Evolutionary conservation across 176 grass and related monocot genomes (phyloP).

Genomic region (Avena atlantica): DNA sequence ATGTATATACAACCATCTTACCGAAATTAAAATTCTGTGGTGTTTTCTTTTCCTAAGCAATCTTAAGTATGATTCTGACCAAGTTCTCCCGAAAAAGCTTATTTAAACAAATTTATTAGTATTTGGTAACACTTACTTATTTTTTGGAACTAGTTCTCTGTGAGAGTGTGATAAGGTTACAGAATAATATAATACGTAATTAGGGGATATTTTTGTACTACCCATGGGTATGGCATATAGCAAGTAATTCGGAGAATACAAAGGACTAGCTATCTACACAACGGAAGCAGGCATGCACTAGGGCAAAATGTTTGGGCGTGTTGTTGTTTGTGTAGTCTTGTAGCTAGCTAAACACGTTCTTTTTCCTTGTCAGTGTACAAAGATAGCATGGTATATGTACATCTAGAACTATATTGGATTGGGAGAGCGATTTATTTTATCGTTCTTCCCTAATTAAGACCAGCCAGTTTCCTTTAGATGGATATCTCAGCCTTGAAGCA

Average conservation of each 20-base stretch:
- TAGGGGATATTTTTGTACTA: background rate
- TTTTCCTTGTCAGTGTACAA: background rate
- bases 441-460: background rate
- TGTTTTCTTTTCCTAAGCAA: background rate
- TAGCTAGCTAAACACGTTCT: background rate
- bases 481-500: background rate
- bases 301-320: background rate
- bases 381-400: background rate
- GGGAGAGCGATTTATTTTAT: background rate
- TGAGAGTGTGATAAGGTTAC: background rate
- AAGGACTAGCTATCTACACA: background rate
- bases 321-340: constrained; percentile 6
- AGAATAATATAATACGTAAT: background rate
- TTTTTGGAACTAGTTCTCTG: background rate
- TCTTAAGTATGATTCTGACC: background rate
- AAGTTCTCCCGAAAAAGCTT: background rate
- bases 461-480: constrained; percentile 27
- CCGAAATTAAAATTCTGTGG: background rate
- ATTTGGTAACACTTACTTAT: background rate
- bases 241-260: background rate
- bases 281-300: background rate
- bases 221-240: background rate
- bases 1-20: background rate
- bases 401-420: constrained; percentile 26
- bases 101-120: background rate